phyloP scores from a whole-genome alignment of 2,329 filamentous ascomycete species.

The Colletotrichum truncatum region DNA sequence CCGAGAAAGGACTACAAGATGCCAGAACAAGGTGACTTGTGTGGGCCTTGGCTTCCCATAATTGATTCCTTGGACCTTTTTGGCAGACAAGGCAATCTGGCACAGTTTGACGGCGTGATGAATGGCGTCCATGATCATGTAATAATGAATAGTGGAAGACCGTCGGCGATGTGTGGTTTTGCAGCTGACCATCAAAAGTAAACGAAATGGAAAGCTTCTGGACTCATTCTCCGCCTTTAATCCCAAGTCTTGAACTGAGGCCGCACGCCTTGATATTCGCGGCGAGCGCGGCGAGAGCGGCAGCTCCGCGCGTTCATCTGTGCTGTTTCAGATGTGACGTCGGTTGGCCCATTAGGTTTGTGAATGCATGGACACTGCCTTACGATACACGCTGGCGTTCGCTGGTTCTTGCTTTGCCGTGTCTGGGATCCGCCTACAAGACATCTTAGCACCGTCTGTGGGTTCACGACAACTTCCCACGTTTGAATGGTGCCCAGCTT shows the following conservation, averaged over 20 bases:
- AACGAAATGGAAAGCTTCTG: neutral
- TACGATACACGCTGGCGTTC: constrained; percentile 1
- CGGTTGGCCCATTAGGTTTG: constrained; percentile 18
- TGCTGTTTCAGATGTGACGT: constrained; percentile 29
- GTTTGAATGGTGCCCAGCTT: neutral
- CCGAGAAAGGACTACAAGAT: constrained; percentile 20
- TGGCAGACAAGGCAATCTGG: constrained; percentile 16
- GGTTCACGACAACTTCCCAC: constrained; percentile 2
- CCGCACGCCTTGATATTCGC: neutral
- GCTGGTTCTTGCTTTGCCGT: constrained; percentile 1
- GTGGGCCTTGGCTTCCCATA: constrained; percentile 17
- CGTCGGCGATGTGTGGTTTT: neutral
- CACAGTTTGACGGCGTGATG: constrained; percentile 14
- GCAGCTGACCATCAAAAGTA: neutral
- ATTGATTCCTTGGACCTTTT: constrained; percentile 20
- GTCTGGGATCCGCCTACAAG: constrained; percentile 20
- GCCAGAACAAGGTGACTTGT: constrained; percentile 23
- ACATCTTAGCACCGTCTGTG: constrained; percentile 29
- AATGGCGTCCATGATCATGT: constrained; percentile 19
- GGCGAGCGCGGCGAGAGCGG: neutral
- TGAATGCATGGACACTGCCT: constrained; percentile 17
- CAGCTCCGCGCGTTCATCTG: constrained; percentile 19
- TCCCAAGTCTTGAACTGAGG: neutral
- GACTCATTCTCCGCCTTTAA: neutral
- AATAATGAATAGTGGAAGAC: constrained; percentile 4